phyloP scores from a whole-genome alignment of 2,329 filamentous ascomycete species.

The Blumeriella jaapii region DNA sequence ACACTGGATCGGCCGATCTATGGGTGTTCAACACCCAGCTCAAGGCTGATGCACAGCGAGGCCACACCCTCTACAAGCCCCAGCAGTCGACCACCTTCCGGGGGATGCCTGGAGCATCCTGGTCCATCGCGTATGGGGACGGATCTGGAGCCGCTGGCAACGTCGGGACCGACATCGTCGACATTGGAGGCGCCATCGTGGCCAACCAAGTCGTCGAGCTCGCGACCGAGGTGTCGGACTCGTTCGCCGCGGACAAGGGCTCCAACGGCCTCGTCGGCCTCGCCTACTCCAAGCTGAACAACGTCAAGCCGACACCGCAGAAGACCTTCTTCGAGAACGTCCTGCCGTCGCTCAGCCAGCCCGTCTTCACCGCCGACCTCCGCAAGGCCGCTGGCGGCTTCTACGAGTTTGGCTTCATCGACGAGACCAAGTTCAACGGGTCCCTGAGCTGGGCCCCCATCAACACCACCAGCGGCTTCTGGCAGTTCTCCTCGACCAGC shows the following conservation, averaged over 20 bases:
- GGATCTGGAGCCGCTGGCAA: conserved; percentile 28
- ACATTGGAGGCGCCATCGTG: conserved; percentile 27
- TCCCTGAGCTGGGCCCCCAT: conserved; percentile 39
- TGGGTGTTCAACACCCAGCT: conserved; percentile 29
- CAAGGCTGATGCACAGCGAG: conserved; percentile 19
- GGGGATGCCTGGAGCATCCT: conserved; percentile 24
- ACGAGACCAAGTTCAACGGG: conserved; percentile 41
- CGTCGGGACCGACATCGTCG: conserved; percentile 28
- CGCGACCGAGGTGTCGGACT: conserved; percentile 25
- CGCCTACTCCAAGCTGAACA: conserved; percentile 31
- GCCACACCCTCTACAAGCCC: conserved; percentile 26
- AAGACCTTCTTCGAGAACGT: conserved; percentile 29
- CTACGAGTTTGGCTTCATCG: conserved; percentile 47
- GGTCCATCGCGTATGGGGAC: conserved; percentile 30
- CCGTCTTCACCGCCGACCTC: conserved; percentile 45
- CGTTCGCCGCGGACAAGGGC: conserved; percentile 28
- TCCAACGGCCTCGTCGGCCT: conserved; percentile 53
- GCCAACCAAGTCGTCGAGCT: conserved; percentile 27
- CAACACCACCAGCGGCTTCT: conserved; percentile 40
- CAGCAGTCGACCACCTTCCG: conserved; percentile 24
- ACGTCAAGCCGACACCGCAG: conserved; percentile 25
- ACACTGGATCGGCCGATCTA: conserved; percentile 27
- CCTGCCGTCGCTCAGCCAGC: conserved; percentile 32
- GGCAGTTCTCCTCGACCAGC: conserved; percentile 42
- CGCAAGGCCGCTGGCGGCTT: conserved; percentile 35